Percentiles rank a stretch among this genome's conserved stretches.
phyloP scores from a whole-genome alignment of 331 rosid species.

The Spiraea crenata region DNA sequence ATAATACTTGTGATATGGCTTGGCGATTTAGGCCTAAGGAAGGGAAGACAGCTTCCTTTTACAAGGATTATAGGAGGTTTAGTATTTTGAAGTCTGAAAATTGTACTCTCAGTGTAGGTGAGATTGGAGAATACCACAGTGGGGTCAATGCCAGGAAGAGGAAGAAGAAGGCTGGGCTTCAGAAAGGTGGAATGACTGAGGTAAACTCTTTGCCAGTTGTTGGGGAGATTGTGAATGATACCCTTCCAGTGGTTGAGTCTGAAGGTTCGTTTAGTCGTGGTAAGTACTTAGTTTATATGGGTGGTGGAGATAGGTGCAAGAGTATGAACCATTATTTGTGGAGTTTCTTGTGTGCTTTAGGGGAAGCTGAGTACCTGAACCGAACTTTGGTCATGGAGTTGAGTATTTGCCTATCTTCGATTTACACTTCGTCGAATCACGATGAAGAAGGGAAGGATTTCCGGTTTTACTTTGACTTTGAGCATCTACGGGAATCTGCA shows the following conservation, averaged over 20 bases:
- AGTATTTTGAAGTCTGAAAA: slow-evolving; percentile 60
- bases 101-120: slow-evolving; percentile 59
- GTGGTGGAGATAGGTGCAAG: slow-evolving; percentile 93
- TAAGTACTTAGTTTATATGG: slow-evolving; percentile 71
- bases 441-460: slow-evolving; percentile 98
- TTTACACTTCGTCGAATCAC: slow-evolving; percentile 65
- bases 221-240: slow-evolving; percentile 87
- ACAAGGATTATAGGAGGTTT: slow-evolving; percentile 95
- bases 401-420: slow-evolving; percentile 82
- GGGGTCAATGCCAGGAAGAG: slow-evolving; percentile 88
- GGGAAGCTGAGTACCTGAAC: slow-evolving; percentile 96
- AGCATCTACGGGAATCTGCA: slow-evolving; percentile 86
- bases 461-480: slow-evolving; percentile 94
- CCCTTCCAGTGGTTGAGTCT: slow-evolving; percentile 81
- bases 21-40: slow-evolving; percentile 98
- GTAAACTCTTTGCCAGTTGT: slow-evolving; percentile 56
- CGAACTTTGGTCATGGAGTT: slow-evolving; percentile 95
- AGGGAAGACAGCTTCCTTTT: slow-evolving; percentile 85
- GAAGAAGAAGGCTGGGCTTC: slow-evolving; percentile 71
- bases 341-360: slow-evolving; percentile 96
- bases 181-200: slow-evolving; percentile 50
- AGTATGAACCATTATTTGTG: slow-evolving; percentile 96
- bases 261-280: slow-evolving; percentile 71
- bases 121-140: slow-evolving; percentile 85
- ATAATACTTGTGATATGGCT: slow-evolving; percentile 87